These are phyloP conservation scores for Alopecurus myosuroides DNA, from an alignment of 176 grass and related monocot genomes.

Conservation along the genomic window DNA sequence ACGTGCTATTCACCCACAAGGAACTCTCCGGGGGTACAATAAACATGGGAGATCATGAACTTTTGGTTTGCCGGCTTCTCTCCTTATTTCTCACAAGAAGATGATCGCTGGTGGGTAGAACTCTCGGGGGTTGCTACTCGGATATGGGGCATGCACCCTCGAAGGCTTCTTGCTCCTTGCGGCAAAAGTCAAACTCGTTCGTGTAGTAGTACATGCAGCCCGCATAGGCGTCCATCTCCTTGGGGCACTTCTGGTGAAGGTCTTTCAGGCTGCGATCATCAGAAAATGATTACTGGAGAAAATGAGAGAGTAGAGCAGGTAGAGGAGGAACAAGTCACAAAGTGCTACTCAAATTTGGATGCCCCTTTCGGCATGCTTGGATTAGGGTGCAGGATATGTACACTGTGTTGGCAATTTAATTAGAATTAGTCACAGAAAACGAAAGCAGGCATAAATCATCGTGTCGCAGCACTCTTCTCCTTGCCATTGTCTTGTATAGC, in stretches of 20 bases:
- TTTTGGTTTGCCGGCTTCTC: conserved; percentile 40
- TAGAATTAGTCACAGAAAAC: neutral
- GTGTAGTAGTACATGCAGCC: conserved; percentile 98
- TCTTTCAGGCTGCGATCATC: conserved; percentile 62
- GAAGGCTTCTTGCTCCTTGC: conserved; percentile 87
- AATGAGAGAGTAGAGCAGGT: neutral
- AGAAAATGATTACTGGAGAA: neutral
- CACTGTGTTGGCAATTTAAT: neutral
- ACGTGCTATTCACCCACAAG: conserved; percentile 34
- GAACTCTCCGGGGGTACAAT: conserved; percentile 32
- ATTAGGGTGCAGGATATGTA: neutral
- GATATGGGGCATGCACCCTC: conserved; percentile 63
- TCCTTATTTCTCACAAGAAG: conserved; percentile 49
- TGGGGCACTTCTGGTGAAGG: conserved; percentile 73
- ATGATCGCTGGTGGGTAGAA: conserved; percentile 28
- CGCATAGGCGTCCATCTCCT: conserved; percentile 77
- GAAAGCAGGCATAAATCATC: neutral
- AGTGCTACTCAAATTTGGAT: neutral
- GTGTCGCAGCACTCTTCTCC: neutral
- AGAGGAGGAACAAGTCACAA: neutral
- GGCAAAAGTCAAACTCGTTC: conserved; percentile 84
- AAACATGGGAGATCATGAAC: conserved; percentile 51
- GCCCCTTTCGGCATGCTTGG: neutral
- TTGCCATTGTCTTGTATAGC: neutral
- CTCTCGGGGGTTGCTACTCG: conserved; percentile 35